A percentile compares a stretch with the other conserved stretches of the same genome.
Evolutionary conservation across 768 basidiomycete genomes (phyloP).

Genomic region (Thelephora ganbajun): DNA sequence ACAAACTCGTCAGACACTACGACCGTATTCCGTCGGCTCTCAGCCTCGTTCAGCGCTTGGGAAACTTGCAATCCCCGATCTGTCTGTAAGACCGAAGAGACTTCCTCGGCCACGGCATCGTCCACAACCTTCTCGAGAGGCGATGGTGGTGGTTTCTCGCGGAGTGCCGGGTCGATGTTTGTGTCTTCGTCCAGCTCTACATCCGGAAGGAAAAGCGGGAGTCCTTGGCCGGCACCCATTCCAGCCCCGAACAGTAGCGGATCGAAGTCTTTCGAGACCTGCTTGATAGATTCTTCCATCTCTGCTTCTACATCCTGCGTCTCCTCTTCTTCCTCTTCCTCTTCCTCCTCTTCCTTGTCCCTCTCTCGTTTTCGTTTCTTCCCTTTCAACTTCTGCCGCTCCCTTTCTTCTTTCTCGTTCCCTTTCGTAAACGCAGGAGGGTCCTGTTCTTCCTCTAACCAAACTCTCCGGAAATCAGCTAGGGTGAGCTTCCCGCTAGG

Average conservation of each 20-base stretch:
- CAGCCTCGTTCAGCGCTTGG: slow-evolving; percentile 53
- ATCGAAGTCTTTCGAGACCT: slow-evolving; percentile 28
- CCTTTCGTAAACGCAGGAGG: slow-evolving; percentile 81
- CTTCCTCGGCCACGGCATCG: slow-evolving; percentile 52
- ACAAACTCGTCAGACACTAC: slow-evolving; percentile 40
- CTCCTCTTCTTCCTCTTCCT: slow-evolving; percentile 21
- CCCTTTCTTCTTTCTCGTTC: slow-evolving; percentile 51
- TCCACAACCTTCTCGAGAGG: slow-evolving; percentile 49
- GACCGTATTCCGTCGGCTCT: slow-evolving; percentile 44
- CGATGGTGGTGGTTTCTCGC: slow-evolving; percentile 14
- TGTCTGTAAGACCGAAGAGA: slow-evolving; percentile 50
- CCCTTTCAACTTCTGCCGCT: slow-evolving; percentile 23
- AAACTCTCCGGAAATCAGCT: slow-evolving; percentile 79
- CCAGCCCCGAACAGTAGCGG: slow-evolving; percentile 49
- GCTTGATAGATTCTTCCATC: slow-evolving; percentile 11
- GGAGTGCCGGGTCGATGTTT: slow-evolving; percentile 47
- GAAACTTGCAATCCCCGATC: slow-evolving; percentile 44
- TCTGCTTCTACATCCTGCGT: slow-evolving; percentile 22
- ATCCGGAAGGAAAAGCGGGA: slow-evolving; percentile 21
- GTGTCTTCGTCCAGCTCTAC: slow-evolving; percentile 15
- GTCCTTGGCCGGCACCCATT: slow-evolving; percentile 39
- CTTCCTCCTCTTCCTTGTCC: slow-evolving; percentile 15
- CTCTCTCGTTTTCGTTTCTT: slow-evolving; percentile 8
- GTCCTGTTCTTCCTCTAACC: slow-evolving; percentile 86
- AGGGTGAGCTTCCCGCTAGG: slow-evolving; percentile 76